Base-by-base conservation (phyloP, 176 grass and related monocot genomes). In the Phoenix roebelenii region DNA sequence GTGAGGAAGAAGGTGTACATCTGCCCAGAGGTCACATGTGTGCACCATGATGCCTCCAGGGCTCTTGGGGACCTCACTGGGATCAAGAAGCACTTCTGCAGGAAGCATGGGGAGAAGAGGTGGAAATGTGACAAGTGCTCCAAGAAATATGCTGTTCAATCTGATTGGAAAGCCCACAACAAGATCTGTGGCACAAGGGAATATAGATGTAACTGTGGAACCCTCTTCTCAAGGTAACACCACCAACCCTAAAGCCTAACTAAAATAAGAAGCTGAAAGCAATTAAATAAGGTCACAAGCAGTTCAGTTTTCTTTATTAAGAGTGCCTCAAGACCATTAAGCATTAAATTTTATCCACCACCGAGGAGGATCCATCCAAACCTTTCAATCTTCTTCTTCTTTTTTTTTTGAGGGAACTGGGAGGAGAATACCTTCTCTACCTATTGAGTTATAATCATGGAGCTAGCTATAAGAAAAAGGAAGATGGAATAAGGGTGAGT, bases 81-180 rank as follows among this genome's bases (percentile, higher is more conserved):
- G 15, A 70, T 70, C 55, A 70, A 70, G 55, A 70, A 70, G 39
- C 67, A 70, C 55, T 70, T 70, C 67, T 70, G 30, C 19, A 22
- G 67, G 32, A 70, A 70, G 67, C 67, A 70, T 39, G 67, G 67
- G 54, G 67, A 70, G 67, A 70, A 70, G 22, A 70, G 58, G 67
- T 70, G 67, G 67, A 70, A 70, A 30, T 70, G 67, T n/a, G 67
- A 70, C 15, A 70, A 70, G 67, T 70, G 67, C 55, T 59, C 67
- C 54, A 70, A 70, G 54, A 70, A 70, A 10, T 70, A 70, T 50
- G 67, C 67, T 9, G 67, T 70, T 18, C 67, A 70, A 7, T 70
- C 67, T 15, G 67, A 70, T 15, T 70, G 67, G 67, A 70, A 58
- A 70, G 67, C 67, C 22, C 67, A 70, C 22, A 7, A 15, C 67